phyloP scores from a whole-genome alignment of 768 basidiomycete species.

The Leucocoprinus birnbaumii region DNA sequence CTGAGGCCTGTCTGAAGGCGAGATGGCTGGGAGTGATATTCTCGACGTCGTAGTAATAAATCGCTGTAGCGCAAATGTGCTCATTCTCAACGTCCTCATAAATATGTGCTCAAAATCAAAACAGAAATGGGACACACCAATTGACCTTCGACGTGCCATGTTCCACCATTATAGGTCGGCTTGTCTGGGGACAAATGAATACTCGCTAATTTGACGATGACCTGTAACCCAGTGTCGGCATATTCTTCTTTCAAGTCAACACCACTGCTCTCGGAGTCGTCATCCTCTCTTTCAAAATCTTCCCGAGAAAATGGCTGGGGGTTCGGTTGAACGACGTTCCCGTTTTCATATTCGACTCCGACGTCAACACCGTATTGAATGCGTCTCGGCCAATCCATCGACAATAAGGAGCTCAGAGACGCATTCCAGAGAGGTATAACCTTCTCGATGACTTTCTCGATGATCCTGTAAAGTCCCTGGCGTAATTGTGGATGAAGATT shows the following conservation, averaged over 20 bases:
- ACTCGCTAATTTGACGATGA: slow-evolving; percentile 21
- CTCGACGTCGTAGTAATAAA: slow-evolving; percentile 16
- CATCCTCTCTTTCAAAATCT: background rate
- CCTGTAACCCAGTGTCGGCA: slow-evolving; percentile 13
- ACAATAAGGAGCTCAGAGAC: slow-evolving; percentile 3
- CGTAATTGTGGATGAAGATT: slow-evolving; percentile 26
- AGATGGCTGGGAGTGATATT: slow-evolving; percentile 15
- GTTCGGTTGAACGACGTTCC: background rate
- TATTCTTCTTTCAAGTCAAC: slow-evolving; percentile 11
- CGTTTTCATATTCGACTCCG: background rate
- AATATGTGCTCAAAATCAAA: slow-evolving; percentile 17
- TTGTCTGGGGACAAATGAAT: slow-evolving; percentile 19
- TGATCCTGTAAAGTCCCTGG: slow-evolving; percentile 16
- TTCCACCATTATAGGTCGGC: slow-evolving; percentile 15
- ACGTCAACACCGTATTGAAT: background rate
- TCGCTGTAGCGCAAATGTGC: slow-evolving; percentile 17
- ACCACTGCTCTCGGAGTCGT: background rate
- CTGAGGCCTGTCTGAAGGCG: slow-evolving; percentile 14
- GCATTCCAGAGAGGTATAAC: slow-evolving; percentile 26
- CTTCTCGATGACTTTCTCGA: slow-evolving; percentile 19
- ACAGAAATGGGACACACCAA: slow-evolving; percentile 9
- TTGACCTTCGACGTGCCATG: slow-evolving; percentile 19
- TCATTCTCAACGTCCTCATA: slow-evolving; percentile 24
- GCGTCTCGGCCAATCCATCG: background rate
- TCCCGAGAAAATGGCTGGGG: background rate